Evolutionary conservation across 2,329 filamentous ascomycete genomes (phyloP).

Genomic region (Hypoxylon sp.): DNA sequence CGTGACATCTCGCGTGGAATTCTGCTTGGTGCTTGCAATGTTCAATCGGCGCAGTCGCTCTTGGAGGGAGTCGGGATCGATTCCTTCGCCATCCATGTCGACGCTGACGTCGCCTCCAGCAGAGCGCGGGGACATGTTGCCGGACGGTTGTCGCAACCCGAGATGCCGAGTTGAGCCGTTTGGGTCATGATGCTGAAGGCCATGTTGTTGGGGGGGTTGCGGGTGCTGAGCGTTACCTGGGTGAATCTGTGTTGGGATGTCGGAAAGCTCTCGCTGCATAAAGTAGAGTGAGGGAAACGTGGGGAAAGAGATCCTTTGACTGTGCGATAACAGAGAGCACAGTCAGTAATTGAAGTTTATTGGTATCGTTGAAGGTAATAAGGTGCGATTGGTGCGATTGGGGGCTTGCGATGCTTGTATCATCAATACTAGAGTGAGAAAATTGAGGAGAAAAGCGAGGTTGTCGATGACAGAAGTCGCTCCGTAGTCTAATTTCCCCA

Average conservation of each 20-base stretch:
- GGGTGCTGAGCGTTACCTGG: constrained; percentile 50
- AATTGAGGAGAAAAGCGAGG: constrained; percentile 24
- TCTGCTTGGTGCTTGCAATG: constrained; percentile 48
- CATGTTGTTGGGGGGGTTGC: constrained; percentile 65
- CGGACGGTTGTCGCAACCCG: constrained; percentile 50
- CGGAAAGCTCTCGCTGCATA: constrained; percentile 72
- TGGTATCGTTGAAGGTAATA: constrained; percentile 4
- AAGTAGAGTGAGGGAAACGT: constrained; percentile 60
- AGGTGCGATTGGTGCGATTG: constrained; percentile 19
- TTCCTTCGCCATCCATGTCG: constrained; percentile 46
- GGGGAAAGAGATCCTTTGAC: constrained; percentile 54
- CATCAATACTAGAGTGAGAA: constrained; percentile 10
- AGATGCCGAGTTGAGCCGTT: constrained; percentile 53
- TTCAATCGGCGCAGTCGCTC: constrained; percentile 67
- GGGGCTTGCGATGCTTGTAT: constrained; percentile 23
- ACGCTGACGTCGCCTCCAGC: constrained; percentile 46
- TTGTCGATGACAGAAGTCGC: constrained; percentile 24
- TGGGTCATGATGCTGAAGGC: constrained; percentile 60
- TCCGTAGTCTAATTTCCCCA: constrained; percentile 32
- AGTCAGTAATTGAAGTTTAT: constrained; percentile 53
- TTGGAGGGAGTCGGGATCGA: constrained; percentile 60
- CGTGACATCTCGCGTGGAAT: constrained; percentile 46
- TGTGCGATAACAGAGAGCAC: constrained; percentile 65
- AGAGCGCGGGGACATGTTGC: constrained; percentile 54
- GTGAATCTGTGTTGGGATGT: constrained; percentile 48